Percentiles rank a stretch among this genome's conserved stretches.
Conservation (phyloP, 345 rosid species). For the Acer saccharum region DNA sequence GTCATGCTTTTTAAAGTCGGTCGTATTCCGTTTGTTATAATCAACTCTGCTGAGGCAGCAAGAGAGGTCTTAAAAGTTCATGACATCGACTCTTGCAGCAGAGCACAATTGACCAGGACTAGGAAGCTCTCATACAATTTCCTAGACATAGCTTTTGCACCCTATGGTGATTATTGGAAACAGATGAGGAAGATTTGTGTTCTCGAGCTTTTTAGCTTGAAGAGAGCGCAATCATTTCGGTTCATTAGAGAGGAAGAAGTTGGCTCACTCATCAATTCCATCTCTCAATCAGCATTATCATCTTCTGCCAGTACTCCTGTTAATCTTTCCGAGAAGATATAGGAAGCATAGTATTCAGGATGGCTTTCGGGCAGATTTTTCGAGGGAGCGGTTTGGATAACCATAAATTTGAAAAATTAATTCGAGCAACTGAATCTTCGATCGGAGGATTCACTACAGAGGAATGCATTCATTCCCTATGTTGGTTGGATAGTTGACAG, state of each 20-base stretch:
- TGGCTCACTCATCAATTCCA: slow-evolving; percentile 20
- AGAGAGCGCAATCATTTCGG: slow-evolving; percentile 38
- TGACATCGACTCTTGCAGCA: too few relatives aligned
- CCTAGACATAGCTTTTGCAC: too few relatives aligned
- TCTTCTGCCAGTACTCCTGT: slow-evolving; percentile 16
- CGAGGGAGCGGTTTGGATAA: slow-evolving; percentile 32
- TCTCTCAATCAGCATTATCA: slow-evolving; percentile 20
- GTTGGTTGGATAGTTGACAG: slow-evolving; percentile 43
- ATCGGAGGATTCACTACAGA: slow-evolving; percentile 30
- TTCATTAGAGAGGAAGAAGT: slow-evolving; percentile 40
- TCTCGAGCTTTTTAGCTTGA: slow-evolving; percentile 34
- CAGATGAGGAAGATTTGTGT: slow-evolving; percentile 15
- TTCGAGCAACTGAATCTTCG: slow-evolving; percentile 26
- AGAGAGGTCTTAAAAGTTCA: too few relatives aligned
- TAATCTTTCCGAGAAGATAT: slow-evolving; percentile 27
- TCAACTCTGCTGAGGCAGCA: too few relatives aligned
- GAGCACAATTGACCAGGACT: too few relatives aligned
- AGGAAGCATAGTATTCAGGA: slow-evolving; percentile 28
- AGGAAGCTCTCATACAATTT: too few relatives aligned
- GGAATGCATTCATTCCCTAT: slow-evolving; percentile 33
- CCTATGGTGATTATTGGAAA: background rate
- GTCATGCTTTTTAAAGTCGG: too few relatives aligned
- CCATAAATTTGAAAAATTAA: slow-evolving; percentile 22
- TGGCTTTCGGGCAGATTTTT: slow-evolving; percentile 36
- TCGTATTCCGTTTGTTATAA: too few relatives aligned